Evolutionary conservation across 2,329 filamentous ascomycete genomes (phyloP).

Genomic region (Fusarium secorum): DNA sequence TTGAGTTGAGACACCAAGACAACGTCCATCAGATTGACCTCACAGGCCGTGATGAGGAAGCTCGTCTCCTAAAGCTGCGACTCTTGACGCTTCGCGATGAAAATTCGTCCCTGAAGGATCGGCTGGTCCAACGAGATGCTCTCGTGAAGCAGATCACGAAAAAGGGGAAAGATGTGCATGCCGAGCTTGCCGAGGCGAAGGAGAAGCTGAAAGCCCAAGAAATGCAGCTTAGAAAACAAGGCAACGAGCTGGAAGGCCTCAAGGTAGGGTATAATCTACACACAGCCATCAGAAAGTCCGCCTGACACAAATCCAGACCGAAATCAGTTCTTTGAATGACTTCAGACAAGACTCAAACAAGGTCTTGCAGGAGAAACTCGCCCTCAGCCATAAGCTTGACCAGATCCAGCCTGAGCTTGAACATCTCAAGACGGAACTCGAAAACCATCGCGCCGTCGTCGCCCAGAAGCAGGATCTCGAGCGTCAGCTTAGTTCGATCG

Average conservation of each 20-base stretch:
- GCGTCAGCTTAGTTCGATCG: slow-evolving; percentile 76
- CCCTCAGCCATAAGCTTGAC: slow-evolving; percentile 60
- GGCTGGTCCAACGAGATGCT: slow-evolving; percentile 67
- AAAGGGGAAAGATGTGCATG: slow-evolving; percentile 51
- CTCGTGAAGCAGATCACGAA: slow-evolving; percentile 60
- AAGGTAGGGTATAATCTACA: slow-evolving; percentile 48
- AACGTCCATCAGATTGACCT: slow-evolving; percentile 70
- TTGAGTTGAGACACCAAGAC: slow-evolving; percentile 76
- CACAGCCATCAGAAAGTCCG: background rate
- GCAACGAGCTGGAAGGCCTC: slow-evolving; percentile 56
- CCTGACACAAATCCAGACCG: slow-evolving; percentile 60
- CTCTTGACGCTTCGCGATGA: slow-evolving; percentile 78
- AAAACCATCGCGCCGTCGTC: slow-evolving; percentile 71
- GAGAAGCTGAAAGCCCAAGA: slow-evolving; percentile 56
- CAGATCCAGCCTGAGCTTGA: slow-evolving; percentile 64
- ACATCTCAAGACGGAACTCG: slow-evolving; percentile 62
- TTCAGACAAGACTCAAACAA: slow-evolving; percentile 75
- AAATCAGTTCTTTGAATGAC: slow-evolving; percentile 73
- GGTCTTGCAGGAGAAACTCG: slow-evolving; percentile 66
- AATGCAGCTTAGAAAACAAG: slow-evolving; percentile 57
- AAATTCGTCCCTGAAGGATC: slow-evolving; percentile 71
- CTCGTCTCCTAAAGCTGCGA: slow-evolving; percentile 73
- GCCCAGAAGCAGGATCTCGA: slow-evolving; percentile 83
- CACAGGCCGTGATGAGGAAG: slow-evolving; percentile 77
- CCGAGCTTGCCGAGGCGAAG: slow-evolving; percentile 54